These are phyloP conservation scores for Nematocida homosporus DNA, from an alignment of 371 early-diverging fungal species.

Conservation along the genomic window DNA sequence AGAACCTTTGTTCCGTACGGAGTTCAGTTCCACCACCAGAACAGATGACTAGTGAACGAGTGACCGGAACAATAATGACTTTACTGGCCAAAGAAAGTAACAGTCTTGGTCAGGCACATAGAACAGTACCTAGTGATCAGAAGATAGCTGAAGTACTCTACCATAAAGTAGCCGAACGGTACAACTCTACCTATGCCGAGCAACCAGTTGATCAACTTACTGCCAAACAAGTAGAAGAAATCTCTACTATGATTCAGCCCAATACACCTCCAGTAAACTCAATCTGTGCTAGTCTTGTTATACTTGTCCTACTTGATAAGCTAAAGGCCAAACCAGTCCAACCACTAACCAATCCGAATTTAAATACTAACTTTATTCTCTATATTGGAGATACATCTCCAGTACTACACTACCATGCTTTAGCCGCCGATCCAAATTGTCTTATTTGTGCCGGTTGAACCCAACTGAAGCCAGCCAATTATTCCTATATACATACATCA, in stretches of 20 bases:
- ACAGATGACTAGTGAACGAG: background rate
- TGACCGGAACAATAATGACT: slow-evolving; percentile 2
- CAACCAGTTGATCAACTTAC: background rate
- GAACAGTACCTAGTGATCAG: background rate
- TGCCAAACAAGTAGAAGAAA: background rate
- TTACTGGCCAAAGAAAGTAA: background rate
- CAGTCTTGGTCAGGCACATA: no score
- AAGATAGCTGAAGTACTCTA: background rate
- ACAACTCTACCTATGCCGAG: slow-evolving; percentile 12
- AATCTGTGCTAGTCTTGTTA: slow-evolving; percentile 28
- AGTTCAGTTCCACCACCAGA: background rate
- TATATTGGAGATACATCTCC: slow-evolving; percentile 38
- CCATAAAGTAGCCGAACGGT: background rate
- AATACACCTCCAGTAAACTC: slow-evolving; percentile 4
- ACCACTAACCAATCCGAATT: no score
- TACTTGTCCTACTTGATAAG: background rate
- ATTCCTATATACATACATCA: no score
- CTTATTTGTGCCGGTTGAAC: slow-evolving; percentile 24
- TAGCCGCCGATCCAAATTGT: slow-evolving; percentile 12
- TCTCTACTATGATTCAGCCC: slow-evolving; percentile 3
- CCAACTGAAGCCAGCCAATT: no score
- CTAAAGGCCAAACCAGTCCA: no score
- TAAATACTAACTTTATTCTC: slow-evolving; percentile 17
- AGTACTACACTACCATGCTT: slow-evolving; percentile 14
- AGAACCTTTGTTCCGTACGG: slow-evolving; percentile 10